Conservation (phyloP, 1,284 basidiomycete genomes). For the Fomitiporia mediterranea region DNA sequence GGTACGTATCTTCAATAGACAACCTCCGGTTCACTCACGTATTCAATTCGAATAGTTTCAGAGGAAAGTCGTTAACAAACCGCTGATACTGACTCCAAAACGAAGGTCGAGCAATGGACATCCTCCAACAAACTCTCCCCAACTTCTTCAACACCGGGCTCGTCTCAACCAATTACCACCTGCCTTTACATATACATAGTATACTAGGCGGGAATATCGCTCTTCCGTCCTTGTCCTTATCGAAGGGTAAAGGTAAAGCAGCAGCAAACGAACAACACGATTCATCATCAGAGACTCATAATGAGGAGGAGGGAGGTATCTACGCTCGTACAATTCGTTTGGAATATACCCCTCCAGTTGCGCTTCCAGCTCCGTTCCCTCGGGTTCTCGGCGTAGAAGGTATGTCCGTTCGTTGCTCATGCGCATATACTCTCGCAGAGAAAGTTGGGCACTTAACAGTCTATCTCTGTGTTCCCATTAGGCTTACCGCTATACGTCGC, state of each 20-base stretch:
- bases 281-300: constrained; percentile 18
- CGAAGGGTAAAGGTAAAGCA: constrained; percentile 1
- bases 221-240: constrained; percentile 13
- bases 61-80: no score
- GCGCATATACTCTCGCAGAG: neutral
- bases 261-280: constrained; percentile 9
- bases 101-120: constrained; percentile 63
- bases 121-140: constrained; percentile 64
- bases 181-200: constrained; percentile 15
- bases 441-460: no score
- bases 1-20: constrained; percentile 17
- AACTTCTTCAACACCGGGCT: constrained; percentile 69
- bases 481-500: constrained; percentile 67
- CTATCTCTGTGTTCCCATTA: constrained; percentile 26
- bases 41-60: neutral
- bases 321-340: constrained; percentile 53
- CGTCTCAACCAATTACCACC: constrained; percentile 36
- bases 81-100: neutral
- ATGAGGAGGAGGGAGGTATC: constrained; percentile 33
- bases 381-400: constrained; percentile 65
- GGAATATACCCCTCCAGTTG: constrained; percentile 60
- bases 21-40: neutral
- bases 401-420: constrained; percentile 24
- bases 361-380: constrained; percentile 64
- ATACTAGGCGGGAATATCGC: constrained; percentile 34